phyloP scores from a whole-genome alignment of 495 filamentous ascomycete species.

The Neurospora sublineolata region DNA sequence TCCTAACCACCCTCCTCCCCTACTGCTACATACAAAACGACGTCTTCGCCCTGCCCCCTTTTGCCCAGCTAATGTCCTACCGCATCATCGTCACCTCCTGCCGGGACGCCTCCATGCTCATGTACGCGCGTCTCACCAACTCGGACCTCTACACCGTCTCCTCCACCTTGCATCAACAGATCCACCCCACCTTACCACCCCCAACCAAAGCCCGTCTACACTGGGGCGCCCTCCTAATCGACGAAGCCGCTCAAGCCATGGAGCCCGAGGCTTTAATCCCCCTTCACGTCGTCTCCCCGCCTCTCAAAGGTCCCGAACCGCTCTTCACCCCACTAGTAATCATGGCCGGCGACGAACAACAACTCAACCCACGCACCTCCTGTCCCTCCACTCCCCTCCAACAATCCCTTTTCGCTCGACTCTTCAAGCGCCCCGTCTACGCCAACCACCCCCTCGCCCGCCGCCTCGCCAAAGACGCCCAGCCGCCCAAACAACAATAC shows the following conservation, averaged over 20 bases:
- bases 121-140: constrained; percentile 38
- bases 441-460: constrained; percentile 39
- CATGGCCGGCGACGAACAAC: constrained; percentile 47
- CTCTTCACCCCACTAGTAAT: constrained; percentile 32
- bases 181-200: constrained; percentile 9
- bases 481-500: neutral
- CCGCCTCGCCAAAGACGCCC: constrained; percentile 2
- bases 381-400: constrained; percentile 27
- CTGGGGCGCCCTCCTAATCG: constrained; percentile 44
- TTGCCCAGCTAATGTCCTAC: constrained; percentile 37
- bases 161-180: constrained; percentile 1
- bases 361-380: constrained; percentile 40
- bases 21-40: constrained; percentile 38
- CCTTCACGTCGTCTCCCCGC: constrained; percentile 39
- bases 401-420: constrained; percentile 40
- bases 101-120: constrained; percentile 37
- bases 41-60: constrained; percentile 37
- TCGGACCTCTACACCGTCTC: constrained; percentile 17
- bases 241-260: constrained; percentile 47
- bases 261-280: constrained; percentile 42
- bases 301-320: constrained; percentile 15
- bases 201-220: constrained; percentile 22
- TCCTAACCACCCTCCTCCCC: constrained; percentile 32
- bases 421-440: constrained; percentile 36
- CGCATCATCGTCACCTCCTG: constrained; percentile 41